Conservation (phyloP, 192 early-diverging fungal species). For the Kappamyces sp. region DNA sequence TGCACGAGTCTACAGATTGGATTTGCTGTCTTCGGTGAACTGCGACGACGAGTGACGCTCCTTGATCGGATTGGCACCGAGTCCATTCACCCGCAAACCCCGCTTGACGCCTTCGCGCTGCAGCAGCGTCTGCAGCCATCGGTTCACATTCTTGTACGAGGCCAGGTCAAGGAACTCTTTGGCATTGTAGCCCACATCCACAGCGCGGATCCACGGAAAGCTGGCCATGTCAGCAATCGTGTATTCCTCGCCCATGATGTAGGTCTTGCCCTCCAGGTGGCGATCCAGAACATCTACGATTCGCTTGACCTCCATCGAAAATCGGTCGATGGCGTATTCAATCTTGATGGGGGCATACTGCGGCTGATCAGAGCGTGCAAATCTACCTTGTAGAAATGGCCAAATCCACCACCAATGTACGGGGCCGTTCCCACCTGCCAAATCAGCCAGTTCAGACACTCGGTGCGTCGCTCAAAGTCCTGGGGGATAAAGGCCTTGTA, state of each 20-base stretch:
- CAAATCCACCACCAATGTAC: constrained; percentile 36
- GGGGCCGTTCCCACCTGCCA: constrained; percentile 29
- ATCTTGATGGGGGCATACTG: constrained; percentile 29
- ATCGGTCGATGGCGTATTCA: constrained; percentile 34
- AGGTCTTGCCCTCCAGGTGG: constrained; percentile 18
- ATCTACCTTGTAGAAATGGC: constrained; percentile 25
- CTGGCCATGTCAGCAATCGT: constrained; percentile 41
- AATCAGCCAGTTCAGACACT: constrained; percentile 29
- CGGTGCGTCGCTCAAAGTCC: constrained; percentile 23
- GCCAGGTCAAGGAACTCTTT: constrained; percentile 9
- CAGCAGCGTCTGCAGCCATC: constrained; percentile 1
- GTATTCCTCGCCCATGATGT: constrained; percentile 26
- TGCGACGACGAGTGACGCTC: no score
- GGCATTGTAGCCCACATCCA: constrained; percentile 14
- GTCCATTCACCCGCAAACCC: neutral
- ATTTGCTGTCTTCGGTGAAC: no score
- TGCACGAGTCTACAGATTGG: no score
- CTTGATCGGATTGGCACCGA: no score
- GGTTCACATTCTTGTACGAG: constrained; percentile 12
- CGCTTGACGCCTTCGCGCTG: neutral
- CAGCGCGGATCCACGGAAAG: constrained; percentile 26
- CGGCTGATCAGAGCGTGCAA: no score
- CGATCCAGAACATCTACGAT: constrained; percentile 28
- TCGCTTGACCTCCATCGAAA: constrained; percentile 33
- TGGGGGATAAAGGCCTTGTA: constrained; percentile 35